phyloP scores from a whole-genome alignment of 129 eudicot genomes.

The Centrapalus pauciflorus region DNA sequence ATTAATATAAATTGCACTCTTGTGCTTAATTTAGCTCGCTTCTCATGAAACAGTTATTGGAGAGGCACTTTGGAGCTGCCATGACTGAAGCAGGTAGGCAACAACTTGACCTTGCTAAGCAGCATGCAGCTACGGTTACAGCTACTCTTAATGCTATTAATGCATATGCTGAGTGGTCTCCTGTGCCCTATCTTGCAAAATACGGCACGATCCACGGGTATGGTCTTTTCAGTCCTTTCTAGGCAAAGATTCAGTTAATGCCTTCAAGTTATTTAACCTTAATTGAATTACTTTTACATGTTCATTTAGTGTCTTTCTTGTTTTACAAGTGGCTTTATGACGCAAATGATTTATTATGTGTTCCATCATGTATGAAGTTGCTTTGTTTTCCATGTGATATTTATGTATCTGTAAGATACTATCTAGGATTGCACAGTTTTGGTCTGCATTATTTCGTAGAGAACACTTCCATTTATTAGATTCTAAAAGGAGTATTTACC shows the following conservation, averaged over 20 bases:
- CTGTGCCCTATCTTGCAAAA: constrained; percentile 80
- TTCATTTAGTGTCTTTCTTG: not conserved
- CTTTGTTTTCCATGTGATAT: not conserved
- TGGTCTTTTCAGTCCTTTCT: not conserved
- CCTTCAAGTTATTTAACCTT: too few species aligned
- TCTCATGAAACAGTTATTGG: constrained; percentile 54
- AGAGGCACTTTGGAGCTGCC: constrained; percentile 97
- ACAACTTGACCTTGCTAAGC: constrained; percentile 77
- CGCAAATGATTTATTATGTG: not conserved
- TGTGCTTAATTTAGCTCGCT: constrained; percentile 7
- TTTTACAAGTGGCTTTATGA: not conserved
- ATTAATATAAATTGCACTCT: not conserved
- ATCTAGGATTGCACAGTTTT: not conserved
- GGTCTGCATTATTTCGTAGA: not conserved
- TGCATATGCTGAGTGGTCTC: constrained; percentile 99
- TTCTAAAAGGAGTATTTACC: constrained; percentile 12
- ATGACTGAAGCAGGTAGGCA: constrained; percentile 83
- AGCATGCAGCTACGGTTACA: constrained; percentile 82
- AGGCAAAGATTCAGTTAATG: not conserved
- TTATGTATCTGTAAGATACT: not conserved
- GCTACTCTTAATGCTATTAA: constrained; percentile 83
- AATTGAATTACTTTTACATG: not conserved
- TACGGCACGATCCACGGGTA: constrained; percentile 89
- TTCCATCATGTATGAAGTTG: not conserved
- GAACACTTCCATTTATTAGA: constrained; percentile 5